Base-by-base conservation (phyloP, 2,329 filamentous ascomycete species). In the Harringtonia aguacate region DNA sequence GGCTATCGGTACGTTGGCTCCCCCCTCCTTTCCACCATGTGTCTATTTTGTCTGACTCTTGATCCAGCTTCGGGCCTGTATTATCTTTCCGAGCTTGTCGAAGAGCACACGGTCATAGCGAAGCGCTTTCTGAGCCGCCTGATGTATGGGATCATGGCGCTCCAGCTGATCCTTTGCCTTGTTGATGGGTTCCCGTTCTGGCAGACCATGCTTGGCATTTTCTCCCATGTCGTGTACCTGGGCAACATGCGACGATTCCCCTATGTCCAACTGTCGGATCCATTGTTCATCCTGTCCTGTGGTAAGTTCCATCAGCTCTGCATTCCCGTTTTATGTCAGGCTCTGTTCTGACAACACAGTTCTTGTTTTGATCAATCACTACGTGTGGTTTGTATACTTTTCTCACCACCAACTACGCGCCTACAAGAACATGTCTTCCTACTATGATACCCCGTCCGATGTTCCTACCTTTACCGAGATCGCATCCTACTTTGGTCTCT, bases 81-180 rank as follows among this genome's bases (percentile, higher is more conserved):
- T 69, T 98, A 98, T 63, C 82, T 98, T 43, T 95, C 90, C 21
- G 92, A 98, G 63, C 80, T 97, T 14, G 92, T 98, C 48, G 92
- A 98, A 66, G 92, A 98, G 63, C 90, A 98, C 60, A 95, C 90
- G 4, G 90, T 97, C 12, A 66, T 94, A 50, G 85, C 89, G 13
- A 94, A 94, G 61, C 86, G 83, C 46, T 69, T 95, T n/a, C 72
- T 98, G 42, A 84, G 77, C 29, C 81, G 79, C 35, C 71, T 97
- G 45, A 95, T 97, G 56, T 95, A 95, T 67, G 69, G 67, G 49
- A 79, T 95, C 51, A 82, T 95, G 48, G 74, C 56, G 27, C 60
- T 88, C 8, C 90, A 95, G 61, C 48, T 79, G 10, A 65, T 90
- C 4, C 79, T 97, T 10, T 81, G 79, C 58, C 50, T 92, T 15